Conservation (phyloP, 2,329 filamentous ascomycete genomes). For the Clarireedia monteithiana region DNA sequence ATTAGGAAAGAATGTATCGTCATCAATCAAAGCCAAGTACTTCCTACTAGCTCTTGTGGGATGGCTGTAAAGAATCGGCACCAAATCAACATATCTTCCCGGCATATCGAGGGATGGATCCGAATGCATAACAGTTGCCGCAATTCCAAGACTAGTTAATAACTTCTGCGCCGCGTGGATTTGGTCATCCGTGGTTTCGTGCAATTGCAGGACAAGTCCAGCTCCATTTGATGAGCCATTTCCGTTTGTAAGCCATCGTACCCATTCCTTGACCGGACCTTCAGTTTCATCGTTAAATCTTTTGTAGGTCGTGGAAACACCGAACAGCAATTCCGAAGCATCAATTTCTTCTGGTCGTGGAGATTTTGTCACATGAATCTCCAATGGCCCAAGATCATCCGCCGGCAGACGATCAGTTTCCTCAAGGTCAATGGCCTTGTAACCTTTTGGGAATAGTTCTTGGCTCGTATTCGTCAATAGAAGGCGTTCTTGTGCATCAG, state of each 20-base stretch:
- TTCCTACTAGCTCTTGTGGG: conserved; percentile 23
- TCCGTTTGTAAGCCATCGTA: conserved; percentile 51
- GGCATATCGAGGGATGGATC: conserved; percentile 48
- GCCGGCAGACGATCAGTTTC: conserved; percentile 13
- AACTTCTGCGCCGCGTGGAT: conserved; percentile 40
- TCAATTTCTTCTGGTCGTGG: conserved; percentile 42
- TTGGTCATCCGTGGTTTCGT: conserved; percentile 43
- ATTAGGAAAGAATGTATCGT: conserved; percentile 29
- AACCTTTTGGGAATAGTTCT: conserved; percentile 21
- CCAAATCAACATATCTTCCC: conserved; percentile 48
- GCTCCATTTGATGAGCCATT: conserved; percentile 48
- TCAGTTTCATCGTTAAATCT: conserved; percentile 41
- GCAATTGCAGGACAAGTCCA: conserved; percentile 46
- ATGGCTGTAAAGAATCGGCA: conserved; percentile 47
- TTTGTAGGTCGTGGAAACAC: conserved; percentile 50
- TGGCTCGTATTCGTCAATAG: conserved; percentile 22
- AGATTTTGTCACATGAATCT: conserved; percentile 29
- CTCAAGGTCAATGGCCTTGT: conserved; percentile 18
- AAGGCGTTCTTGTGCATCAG: conserved; percentile 20
- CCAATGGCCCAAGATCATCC: conserved; percentile 13
- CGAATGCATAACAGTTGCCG: conserved; percentile 48
- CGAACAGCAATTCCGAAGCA: conserved; percentile 50
- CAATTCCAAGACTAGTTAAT: conserved; percentile 42
- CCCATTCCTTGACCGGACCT: conserved; percentile 50
- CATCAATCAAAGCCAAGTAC: conserved; percentile 28